Conservation (phyloP, 768 basidiomycete species). For the Pleurotus tuber-regium region DNA sequence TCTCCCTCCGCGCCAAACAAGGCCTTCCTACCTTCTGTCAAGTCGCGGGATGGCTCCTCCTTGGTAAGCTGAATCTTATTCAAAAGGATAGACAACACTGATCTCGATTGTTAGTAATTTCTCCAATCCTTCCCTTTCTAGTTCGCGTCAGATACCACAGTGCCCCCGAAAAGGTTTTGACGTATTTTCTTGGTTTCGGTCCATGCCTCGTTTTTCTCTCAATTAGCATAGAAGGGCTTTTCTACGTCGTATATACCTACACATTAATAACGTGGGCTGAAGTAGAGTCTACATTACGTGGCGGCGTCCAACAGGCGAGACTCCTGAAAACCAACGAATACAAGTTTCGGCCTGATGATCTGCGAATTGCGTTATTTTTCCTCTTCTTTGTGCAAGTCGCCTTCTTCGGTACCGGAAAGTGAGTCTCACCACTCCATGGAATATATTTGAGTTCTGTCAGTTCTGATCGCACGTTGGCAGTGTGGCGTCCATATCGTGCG, state of each 20-base stretch:
- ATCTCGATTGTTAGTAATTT: constrained; percentile 35
- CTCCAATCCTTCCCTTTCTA: constrained; percentile 51
- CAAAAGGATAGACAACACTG: background rate
- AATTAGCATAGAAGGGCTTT: constrained; percentile 79
- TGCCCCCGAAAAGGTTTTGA: constrained; percentile 49
- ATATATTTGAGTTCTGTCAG: constrained; percentile 6
- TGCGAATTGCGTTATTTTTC: constrained; percentile 78
- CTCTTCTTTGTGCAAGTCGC: constrained; percentile 85
- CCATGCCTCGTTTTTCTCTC: constrained; percentile 79
- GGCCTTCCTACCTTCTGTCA: constrained; percentile 67
- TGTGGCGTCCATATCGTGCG: constrained; percentile 81
- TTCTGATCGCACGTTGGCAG: constrained; percentile 30
- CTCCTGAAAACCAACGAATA: constrained; percentile 24
- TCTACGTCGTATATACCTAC: constrained; percentile 67
- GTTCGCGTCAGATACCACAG: constrained; percentile 31
- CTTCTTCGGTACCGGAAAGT: constrained; percentile 87
- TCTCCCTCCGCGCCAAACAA: constrained; percentile 58
- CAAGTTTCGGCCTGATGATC: constrained; percentile 55
- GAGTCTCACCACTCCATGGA: constrained; percentile 25
- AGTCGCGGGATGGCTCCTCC: constrained; percentile 57
- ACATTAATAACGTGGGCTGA: constrained; percentile 68
- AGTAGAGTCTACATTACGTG: constrained; percentile 43
- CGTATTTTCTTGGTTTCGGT: constrained; percentile 68
- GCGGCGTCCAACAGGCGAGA: constrained; percentile 8
- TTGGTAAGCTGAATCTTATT: constrained; percentile 41